These are phyloP conservation scores for Withania somnifera DNA, from an alignment of 305 asterid genomes.

Conservation along the genomic window DNA sequence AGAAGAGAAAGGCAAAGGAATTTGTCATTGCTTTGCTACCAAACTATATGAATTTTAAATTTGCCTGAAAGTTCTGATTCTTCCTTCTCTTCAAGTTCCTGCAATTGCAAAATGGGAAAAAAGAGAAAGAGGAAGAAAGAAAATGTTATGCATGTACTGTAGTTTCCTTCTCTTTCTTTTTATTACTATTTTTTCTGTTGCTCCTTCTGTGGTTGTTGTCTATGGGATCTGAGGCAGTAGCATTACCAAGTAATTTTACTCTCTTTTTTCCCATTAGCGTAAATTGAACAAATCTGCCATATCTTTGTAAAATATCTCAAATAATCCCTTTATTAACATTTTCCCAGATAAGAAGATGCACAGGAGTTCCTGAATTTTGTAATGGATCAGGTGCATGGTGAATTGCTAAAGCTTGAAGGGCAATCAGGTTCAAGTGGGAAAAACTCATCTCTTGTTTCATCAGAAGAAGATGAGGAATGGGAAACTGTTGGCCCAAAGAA, in stretches of 20 bases:
- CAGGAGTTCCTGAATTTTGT: conserved; percentile 81
- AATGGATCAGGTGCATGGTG: conserved; percentile 91
- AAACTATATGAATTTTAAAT: background rate
- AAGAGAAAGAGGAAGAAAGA: background rate
- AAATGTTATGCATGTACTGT: background rate
- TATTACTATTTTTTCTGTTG: background rate
- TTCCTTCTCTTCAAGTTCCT: background rate
- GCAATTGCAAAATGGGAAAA: background rate
- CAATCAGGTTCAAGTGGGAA: conserved; percentile 36
- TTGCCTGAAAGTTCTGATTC: background rate
- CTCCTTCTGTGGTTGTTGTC: background rate
- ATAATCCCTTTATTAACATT: background rate
- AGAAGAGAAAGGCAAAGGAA: background rate
- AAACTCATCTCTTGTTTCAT: conserved; percentile 48
- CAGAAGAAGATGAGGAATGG: conserved; percentile 87
- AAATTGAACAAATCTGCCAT: background rate
- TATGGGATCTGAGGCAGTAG: background rate
- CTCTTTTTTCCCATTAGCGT: background rate
- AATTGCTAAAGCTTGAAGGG: conserved; percentile 76
- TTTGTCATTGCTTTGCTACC: background rate
- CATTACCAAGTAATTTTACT: background rate
- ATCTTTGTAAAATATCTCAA: background rate
- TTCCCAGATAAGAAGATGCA: conserved; percentile 88
- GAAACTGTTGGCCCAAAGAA: conserved; percentile 96
- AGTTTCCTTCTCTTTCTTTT: background rate